Conservation (phyloP, 208 protist species). For the Leishmania lainsoni region DNA sequence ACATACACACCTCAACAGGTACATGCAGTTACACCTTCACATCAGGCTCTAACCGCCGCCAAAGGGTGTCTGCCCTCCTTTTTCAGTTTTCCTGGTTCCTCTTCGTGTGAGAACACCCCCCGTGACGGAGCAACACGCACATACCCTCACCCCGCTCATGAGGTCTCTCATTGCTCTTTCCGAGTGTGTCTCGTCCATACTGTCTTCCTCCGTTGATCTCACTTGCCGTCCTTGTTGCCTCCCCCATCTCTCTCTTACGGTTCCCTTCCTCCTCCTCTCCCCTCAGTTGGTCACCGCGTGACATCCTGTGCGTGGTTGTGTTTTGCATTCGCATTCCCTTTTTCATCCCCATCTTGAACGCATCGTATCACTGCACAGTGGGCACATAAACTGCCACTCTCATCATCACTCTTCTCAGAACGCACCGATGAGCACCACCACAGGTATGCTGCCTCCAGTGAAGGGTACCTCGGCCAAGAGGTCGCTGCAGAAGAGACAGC, state of each 20-base stretch:
- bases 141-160: not conserved
- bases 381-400: not conserved
- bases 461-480: constrained; percentile 17
- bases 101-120: not conserved
- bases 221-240: not conserved
- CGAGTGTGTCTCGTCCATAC: not conserved
- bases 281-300: not conserved
- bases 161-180: not conserved
- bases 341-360: not conserved
- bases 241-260: not conserved
- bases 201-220: not conserved
- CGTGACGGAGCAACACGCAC: not conserved
- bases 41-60: not conserved
- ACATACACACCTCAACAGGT: not conserved
- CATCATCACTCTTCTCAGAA: not conserved
- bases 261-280: not conserved
- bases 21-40: not conserved
- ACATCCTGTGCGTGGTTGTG: not conserved
- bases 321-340: not conserved
- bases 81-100: not conserved
- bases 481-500: constrained; percentile 6
- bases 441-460: constrained; percentile 19
- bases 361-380: constrained; percentile 5
- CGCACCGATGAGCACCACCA: constrained; percentile 14
- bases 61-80: not conserved